Percentiles rank a stretch among this genome's conserved stretches.
phyloP scores from a whole-genome alignment of 495 filamentous ascomycete species.

The Usnea hakonensis region DNA sequence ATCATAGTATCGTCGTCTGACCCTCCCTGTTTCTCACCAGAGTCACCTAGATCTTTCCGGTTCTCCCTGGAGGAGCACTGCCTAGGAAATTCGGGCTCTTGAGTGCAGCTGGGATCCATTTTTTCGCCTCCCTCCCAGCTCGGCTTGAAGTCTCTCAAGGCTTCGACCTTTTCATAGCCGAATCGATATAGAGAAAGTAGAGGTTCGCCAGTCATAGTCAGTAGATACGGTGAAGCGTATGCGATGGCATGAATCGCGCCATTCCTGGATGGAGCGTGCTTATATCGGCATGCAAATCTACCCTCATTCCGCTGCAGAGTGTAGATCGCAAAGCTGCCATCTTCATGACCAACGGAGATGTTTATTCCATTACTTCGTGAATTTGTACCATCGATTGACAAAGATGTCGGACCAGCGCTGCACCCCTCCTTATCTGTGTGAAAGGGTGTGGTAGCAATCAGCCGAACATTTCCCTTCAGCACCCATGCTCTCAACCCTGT shows the following conservation, averaged over 20 bases:
- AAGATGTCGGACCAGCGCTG: constrained; percentile 51
- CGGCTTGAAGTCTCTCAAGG: background rate
- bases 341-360: constrained; percentile 65
- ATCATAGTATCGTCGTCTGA: constrained; percentile 9
- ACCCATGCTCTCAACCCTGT: constrained; percentile 73
- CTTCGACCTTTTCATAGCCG: constrained; percentile 14
- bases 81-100: background rate
- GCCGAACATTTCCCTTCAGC: constrained; percentile 47
- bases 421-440: background rate
- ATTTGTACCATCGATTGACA: constrained; percentile 50
- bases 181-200: constrained; percentile 69
- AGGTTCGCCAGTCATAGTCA: constrained; percentile 68
- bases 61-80: background rate
- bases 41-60: background rate
- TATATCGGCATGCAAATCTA: constrained; percentile 42
- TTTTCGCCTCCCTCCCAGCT: background rate
- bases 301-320: constrained; percentile 40
- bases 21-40: background rate
- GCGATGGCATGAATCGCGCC: constrained; percentile 70
- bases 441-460: constrained; percentile 43
- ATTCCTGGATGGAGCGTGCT: constrained; percentile 46
- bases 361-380: constrained; percentile 34
- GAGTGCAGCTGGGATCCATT: background rate
- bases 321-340: constrained; percentile 70
- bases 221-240: constrained; percentile 63